These are phyloP conservation scores for Vaucheria bursata DNA, from an alignment of 352 stramenopile genomes.

Conservation along the genomic window DNA sequence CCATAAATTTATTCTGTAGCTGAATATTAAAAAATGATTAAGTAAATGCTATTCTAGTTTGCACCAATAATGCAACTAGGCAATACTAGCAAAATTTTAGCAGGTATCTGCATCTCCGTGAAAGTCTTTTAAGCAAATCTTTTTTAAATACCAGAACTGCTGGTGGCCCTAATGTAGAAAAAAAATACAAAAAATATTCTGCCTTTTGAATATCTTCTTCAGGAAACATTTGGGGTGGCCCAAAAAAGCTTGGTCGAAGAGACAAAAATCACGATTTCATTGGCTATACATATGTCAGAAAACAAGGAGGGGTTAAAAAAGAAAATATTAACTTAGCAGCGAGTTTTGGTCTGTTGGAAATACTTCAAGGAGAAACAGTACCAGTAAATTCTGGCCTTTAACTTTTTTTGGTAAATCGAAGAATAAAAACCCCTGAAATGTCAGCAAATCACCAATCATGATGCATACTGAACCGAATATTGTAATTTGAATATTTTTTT, in stretches of 20 bases:
- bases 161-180: not conserved
- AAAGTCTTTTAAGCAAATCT: not conserved
- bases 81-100: not conserved
- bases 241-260: slow-evolving; percentile 19
- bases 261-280: slow-evolving; percentile 50
- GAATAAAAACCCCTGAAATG: no score
- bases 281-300: slow-evolving; percentile 52
- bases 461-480: no score
- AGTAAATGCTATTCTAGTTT: no score
- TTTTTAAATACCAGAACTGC: not conserved
- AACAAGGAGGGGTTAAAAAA: no score
- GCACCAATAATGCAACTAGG: not conserved
- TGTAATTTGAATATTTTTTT: no score
- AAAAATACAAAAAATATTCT: not conserved
- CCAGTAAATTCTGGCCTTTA: no score
- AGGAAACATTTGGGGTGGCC: slow-evolving; percentile 11
- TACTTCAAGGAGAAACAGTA: not conserved
- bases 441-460: no score
- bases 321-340: no score
- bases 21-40: no score
- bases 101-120: not conserved
- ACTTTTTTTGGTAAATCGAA: no score
- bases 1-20: no score
- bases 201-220: not conserved
- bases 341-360: no score